A percentile compares a stretch with the other conserved stretches of the same genome.
Conservation (phyloP, 1,139 yeast species). For the Sugiyamaella paludigena region DNA sequence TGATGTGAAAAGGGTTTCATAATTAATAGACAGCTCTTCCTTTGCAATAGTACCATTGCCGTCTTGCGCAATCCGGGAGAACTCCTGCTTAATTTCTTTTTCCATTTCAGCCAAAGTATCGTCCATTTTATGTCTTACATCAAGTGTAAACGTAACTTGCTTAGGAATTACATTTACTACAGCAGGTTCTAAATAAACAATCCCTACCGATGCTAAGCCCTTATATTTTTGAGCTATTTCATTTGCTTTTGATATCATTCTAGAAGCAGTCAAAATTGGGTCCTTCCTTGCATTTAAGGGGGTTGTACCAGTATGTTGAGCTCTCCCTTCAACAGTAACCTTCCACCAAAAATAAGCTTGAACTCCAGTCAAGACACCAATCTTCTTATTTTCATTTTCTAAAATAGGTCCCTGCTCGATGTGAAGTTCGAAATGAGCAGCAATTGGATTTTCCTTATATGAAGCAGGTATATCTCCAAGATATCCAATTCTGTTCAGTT, state of each 20-base stretch:
- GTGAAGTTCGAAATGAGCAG: conserved; percentile 70
- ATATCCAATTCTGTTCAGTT: conserved; percentile 61
- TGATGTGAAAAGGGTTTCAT: conserved; percentile 9
- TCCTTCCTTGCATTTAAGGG: conserved; percentile 62
- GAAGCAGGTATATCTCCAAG: conserved; percentile 51
- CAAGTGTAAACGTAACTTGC: conserved; percentile 53
- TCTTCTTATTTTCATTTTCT: conserved; percentile 52
- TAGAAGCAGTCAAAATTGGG: conserved; percentile 57
- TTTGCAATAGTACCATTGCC: conserved; percentile 46
- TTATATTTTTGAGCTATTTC: conserved; percentile 52
- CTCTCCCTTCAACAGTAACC: conserved; percentile 54
- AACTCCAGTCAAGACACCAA: conserved; percentile 66
- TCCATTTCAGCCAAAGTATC: conserved; percentile 41
- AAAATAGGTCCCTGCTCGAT: conserved; percentile 75
- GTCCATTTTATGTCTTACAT: conserved; percentile 51
- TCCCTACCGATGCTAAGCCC: conserved; percentile 62
- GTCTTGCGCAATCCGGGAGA: conserved; percentile 39
- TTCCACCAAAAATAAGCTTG: conserved; percentile 66
- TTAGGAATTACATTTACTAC: conserved; percentile 70
- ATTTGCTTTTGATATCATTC: conserved; percentile 54
- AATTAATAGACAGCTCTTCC: conserved; percentile 33
- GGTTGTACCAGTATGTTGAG: conserved; percentile 74
- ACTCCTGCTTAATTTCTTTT: conserved; percentile 43
- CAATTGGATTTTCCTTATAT: conserved; percentile 52
- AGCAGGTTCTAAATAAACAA: conserved; percentile 53